Base-by-base conservation (phyloP, 1,284 basidiomycete species). In the Cryptococcus jaspeensis region DNA sequence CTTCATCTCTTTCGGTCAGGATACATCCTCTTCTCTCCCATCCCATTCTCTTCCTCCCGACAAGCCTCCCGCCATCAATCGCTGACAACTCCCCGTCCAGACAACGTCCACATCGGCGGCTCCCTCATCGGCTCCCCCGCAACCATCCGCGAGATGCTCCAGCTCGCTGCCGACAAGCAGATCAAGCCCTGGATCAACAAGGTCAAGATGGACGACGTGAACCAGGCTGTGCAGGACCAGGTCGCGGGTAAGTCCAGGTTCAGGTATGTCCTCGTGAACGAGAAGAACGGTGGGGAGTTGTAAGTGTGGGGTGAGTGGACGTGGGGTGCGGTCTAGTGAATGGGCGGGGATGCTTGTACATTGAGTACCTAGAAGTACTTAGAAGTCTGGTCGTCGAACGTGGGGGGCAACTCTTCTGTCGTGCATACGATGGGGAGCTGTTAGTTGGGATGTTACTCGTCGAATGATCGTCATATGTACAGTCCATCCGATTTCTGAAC, bases 261-360 rank as follows among this genome's bases (percentile, higher is more conserved):
- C 74, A 71, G 80, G 52, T 80, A 77, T 60, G 78, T 80, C 32
- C 71, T 81, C 39, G 74, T 80, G 55, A 80, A 80, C 72, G 66
- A 74, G 56, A 41, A 70, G 36, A 60, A 67, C 41, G 66, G 66
- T 41, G 73, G 67, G 36, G 68, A 72, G 63, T 62, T 76, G 42
- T 67, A 62, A 55, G 41, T 32, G 3, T 5, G 28, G 28, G 28
- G 9, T n/a, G n/a, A n/a, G n/a, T n/a, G n/a, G n/a, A n/a, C n/a
- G n/a, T n/a, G n/a, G n/a, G n/a, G n/a, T n/a, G n/a, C n/a, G n/a
- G n/a, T n/a, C n/a, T n/a, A n/a, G n/a, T n/a, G n/a, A n/a, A n/a
- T n/a, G n/a, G n/a, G n/a, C n/a, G n/a, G n/a, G n/a, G n/a, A n/a
- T n/a, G n/a, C n/a, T n/a, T n/a, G n/a, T n/a, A n/a, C n/a, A n/a